These are phyloP conservation scores for Cupressus sempervirens DNA, from an alignment of 75 land plant species.

Conservation along the genomic window DNA sequence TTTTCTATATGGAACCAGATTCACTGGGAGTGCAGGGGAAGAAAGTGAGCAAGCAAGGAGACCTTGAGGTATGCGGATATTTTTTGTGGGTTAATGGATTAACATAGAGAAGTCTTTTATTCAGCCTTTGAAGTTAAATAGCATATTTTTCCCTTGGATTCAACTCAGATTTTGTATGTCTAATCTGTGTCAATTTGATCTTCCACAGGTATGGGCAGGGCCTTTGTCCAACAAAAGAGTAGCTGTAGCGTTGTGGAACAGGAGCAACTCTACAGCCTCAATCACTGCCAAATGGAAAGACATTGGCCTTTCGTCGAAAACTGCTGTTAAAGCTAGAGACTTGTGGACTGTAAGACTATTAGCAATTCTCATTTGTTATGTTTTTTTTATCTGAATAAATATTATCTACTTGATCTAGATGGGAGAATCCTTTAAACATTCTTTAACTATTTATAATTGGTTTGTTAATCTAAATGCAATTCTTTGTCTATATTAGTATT, in stretches of 20 bases:
- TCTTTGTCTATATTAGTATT: not conserved
- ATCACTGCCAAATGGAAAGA: slow-evolving; percentile 61
- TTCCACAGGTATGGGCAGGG: slow-evolving; percentile 81
- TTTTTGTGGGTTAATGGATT: not conserved
- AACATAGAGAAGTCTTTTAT: too few relatives aligned
- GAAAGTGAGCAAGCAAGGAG: slow-evolving; percentile 45
- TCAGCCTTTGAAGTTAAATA: not conserved
- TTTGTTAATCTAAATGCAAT: not conserved
- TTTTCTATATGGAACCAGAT: slow-evolving; percentile 23
- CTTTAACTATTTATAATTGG: not conserved
- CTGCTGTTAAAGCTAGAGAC: slow-evolving; percentile 49
- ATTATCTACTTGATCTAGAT: not conserved
- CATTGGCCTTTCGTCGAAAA: slow-evolving; percentile 40
- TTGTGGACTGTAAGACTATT: slow-evolving; percentile 57
- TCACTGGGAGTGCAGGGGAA: slow-evolving; percentile 74
- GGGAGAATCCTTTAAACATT: not conserved
- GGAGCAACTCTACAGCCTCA: slow-evolving; percentile 30
- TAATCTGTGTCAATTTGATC: too few relatives aligned
- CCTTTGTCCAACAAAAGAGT: slow-evolving; percentile 41
- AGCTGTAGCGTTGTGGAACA: slow-evolving; percentile 60
- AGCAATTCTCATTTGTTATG: not conserved
- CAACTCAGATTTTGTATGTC: not conserved
- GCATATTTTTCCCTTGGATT: not conserved
- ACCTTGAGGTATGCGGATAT: slow-evolving; percentile 38
- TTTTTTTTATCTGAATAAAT: not conserved